Percentiles rank a stretch among this genome's conserved stretches.
phyloP scores from a whole-genome alignment of 2,329 filamentous ascomycete genomes.

The Aspergillus hiratsukae region DNA sequence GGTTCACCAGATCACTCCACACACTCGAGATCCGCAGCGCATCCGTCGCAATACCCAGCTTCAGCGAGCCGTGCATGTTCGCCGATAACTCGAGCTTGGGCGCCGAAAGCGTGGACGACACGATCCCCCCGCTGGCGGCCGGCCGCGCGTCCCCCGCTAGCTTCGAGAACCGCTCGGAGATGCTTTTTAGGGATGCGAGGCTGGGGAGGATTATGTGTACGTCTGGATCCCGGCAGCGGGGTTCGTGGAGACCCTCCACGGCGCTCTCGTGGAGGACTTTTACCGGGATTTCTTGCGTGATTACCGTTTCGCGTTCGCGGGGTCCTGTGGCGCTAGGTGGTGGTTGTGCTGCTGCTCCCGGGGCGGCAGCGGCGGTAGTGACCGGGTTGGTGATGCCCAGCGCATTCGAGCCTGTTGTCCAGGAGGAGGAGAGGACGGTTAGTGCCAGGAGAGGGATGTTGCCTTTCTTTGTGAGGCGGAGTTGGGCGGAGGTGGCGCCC shows the following conservation, averaged over 20 bases:
- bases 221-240: slow-evolving; percentile 82
- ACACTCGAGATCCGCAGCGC: slow-evolving; percentile 77
- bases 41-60: slow-evolving; percentile 76
- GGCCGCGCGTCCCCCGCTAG: slow-evolving; percentile 45
- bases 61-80: slow-evolving; percentile 88
- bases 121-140: slow-evolving; percentile 28
- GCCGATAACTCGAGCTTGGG: slow-evolving; percentile 80
- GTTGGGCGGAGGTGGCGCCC: slow-evolving; percentile 72
- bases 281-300: slow-evolving; percentile 95
- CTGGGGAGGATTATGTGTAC: slow-evolving; percentile 89
- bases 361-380: slow-evolving; percentile 13
- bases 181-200: slow-evolving; percentile 81
- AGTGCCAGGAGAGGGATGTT: slow-evolving; percentile 80
- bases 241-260: slow-evolving; percentile 92
- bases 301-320: slow-evolving; percentile 79
- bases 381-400: slow-evolving; percentile 41
- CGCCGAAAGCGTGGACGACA: slow-evolving; percentile 16
- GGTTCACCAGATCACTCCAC: slow-evolving; percentile 83
- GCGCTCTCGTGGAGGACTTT: slow-evolving; percentile 77
- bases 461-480: slow-evolving; percentile 91
- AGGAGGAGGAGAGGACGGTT: slow-evolving; percentile 68
- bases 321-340: slow-evolving; percentile 46
- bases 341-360: slow-evolving; percentile 40
- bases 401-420: slow-evolving; percentile 49
- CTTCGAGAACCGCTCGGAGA: slow-evolving; percentile 92